phyloP scores from a whole-genome alignment of 495 filamentous ascomycete genomes.

The Aspergillus baeticus region DNA sequence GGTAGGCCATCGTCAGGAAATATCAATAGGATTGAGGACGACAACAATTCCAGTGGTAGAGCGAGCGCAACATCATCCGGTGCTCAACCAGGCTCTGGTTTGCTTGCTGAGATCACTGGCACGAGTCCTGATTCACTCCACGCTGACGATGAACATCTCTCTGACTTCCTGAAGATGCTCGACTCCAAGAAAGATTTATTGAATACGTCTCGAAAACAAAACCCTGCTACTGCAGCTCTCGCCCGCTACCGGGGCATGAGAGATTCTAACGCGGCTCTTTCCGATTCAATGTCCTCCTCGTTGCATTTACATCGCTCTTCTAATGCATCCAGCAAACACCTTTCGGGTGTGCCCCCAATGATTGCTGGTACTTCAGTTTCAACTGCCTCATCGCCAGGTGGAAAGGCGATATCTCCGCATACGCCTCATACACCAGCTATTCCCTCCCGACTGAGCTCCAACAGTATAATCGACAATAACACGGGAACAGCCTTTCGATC shows the following conservation, averaged over 20 bases:
- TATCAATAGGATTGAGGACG: slow-evolving; percentile 73
- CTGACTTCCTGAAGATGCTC: slow-evolving; percentile 84
- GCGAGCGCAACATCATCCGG: slow-evolving; percentile 79
- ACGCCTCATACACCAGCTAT: slow-evolving; percentile 93
- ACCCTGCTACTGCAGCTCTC: slow-evolving; percentile 60
- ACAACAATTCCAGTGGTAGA: slow-evolving; percentile 86
- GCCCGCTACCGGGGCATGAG: slow-evolving; percentile 79
- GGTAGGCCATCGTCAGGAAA: slow-evolving; percentile 72
- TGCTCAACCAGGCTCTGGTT: slow-evolving; percentile 80
- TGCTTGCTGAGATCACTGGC: slow-evolving; percentile 71
- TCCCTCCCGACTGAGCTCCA: slow-evolving; percentile 85
- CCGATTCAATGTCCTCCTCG: slow-evolving; percentile 85
- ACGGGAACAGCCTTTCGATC: slow-evolving; percentile 24
- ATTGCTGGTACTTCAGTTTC: slow-evolving; percentile 78
- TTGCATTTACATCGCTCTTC: slow-evolving; percentile 79
- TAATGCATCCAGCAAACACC: slow-evolving; percentile 77
- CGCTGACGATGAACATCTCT: slow-evolving; percentile 87
- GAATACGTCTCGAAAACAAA: slow-evolving; percentile 64
- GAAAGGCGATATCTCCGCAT: slow-evolving; percentile 89
- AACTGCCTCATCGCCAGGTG: slow-evolving; percentile 74
- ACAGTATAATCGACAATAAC: slow-evolving; percentile 70
- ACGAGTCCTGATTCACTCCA: slow-evolving; percentile 77
- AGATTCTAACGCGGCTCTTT: slow-evolving; percentile 80
- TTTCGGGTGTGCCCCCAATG: slow-evolving; percentile 82
- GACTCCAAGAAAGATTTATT: slow-evolving; percentile 77